Evolutionary conservation across 441 rosid genomes (phyloP).

Genomic region (Populus hybrid): DNA sequence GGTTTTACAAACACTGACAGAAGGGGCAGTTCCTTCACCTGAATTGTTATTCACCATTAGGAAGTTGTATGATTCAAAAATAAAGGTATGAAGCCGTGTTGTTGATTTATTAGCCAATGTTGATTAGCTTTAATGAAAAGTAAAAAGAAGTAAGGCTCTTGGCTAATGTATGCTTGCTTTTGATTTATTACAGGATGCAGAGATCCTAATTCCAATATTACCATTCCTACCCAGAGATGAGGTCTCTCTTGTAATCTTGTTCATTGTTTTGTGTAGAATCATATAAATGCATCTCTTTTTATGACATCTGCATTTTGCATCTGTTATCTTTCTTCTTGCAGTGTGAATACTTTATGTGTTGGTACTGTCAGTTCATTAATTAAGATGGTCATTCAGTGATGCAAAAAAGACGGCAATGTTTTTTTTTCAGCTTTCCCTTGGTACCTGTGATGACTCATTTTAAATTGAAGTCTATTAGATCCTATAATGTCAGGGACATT

Average conservation of each 20-base stretch:
- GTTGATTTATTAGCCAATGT: background rate
- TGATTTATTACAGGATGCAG: constrained; percentile 70
- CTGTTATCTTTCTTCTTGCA: background rate
- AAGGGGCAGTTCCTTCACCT: constrained; percentile 76
- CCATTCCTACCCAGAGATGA: constrained; percentile 88
- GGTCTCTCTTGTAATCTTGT: constrained; percentile 35
- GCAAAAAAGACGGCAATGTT: background rate
- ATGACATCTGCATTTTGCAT: background rate
- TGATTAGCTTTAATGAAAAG: background rate
- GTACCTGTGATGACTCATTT: background rate
- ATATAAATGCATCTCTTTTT: background rate
- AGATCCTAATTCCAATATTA: constrained; percentile 80
- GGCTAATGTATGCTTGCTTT: constrained; percentile 28
- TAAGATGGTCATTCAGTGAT: background rate
- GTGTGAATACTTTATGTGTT: background rate
- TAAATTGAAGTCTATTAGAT: background rate
- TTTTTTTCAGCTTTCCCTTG: background rate
- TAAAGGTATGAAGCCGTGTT: constrained; percentile 58
- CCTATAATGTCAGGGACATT: background rate
- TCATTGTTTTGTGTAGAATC: background rate
- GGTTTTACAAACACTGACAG: constrained; percentile 93
- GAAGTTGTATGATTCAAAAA: constrained; percentile 83
- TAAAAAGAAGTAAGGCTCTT: constrained; percentile 21
- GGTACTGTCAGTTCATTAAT: background rate
- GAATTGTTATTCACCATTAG: constrained; percentile 72